Evolutionary conservation across 192 early-diverging fungal genomes (phyloP).

Genomic region (Coemansia sp.): DNA sequence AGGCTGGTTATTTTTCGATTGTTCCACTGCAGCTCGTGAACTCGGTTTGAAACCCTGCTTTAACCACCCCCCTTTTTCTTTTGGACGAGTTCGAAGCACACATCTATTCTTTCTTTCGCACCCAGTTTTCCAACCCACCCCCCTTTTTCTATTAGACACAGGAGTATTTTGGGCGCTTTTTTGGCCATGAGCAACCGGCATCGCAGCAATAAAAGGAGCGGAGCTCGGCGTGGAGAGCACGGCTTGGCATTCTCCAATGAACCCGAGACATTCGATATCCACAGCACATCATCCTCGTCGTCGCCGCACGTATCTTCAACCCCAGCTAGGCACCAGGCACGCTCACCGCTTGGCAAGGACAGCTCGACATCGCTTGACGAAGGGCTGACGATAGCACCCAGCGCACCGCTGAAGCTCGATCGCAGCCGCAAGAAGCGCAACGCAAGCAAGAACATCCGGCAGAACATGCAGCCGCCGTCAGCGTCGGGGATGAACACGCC

Average conservation of each 20-base stretch:
- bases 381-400: conserved; percentile 37
- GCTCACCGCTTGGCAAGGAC: conserved; percentile 1
- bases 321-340: not conserved
- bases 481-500: conserved; percentile 39
- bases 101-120: not conserved
- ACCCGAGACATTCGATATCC: conserved; percentile 40
- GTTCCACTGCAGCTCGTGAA: too few relatives aligned
- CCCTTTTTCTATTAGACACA: not conserved
- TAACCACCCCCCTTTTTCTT: not conserved
- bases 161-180: too few relatives aligned
- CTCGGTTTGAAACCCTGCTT: not conserved
- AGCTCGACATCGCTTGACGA: conserved; percentile 26
- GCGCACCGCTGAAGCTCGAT: conserved; percentile 35
- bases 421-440: conserved; percentile 5
- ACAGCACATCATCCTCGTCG: conserved; percentile 21
- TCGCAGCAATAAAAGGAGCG: conserved; percentile 34
- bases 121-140: conserved; percentile 1
- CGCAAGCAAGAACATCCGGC: conserved; percentile 11
- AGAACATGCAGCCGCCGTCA: conserved; percentile 45
- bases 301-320: conserved; percentile 9
- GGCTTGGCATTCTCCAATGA: conserved; percentile 36
- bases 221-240: conserved; percentile 13
- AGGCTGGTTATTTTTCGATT: not conserved
- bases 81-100: not conserved
- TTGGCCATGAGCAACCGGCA: not conserved